Percentiles rank a stretch among this genome's conserved stretches.
phyloP scores from a whole-genome alignment of 1,139 yeast genomes.

The Blastobotrys apis region DNA sequence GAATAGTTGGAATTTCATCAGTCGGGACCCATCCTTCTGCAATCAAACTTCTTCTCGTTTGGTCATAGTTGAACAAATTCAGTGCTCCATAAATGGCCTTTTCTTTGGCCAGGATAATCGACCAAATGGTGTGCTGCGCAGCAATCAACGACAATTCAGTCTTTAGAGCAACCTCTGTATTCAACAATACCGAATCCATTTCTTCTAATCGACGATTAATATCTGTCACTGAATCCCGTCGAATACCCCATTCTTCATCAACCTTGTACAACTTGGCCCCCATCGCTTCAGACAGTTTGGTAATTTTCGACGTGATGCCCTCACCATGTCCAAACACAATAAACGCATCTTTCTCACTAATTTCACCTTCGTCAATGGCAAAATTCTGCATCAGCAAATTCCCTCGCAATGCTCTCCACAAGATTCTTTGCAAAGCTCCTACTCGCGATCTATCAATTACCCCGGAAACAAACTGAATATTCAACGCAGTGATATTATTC shows the following conservation, averaged over 20 bases:
- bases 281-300: conserved; percentile 72
- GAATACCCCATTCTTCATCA: conserved; percentile 51
- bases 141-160: conserved; percentile 77
- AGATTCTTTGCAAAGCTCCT: conserved; percentile 69
- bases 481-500: conserved; percentile 18
- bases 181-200: conserved; percentile 61
- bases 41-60: conserved; percentile 77
- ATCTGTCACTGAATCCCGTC: conserved; percentile 56
- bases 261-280: conserved; percentile 75
- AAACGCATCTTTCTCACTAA: conserved; percentile 64
- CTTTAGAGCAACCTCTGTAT: conserved; percentile 66
- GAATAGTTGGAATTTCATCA: conserved; percentile 48
- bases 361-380: conserved; percentile 55
- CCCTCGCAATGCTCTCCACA: conserved; percentile 93
- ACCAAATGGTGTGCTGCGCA: conserved; percentile 71
- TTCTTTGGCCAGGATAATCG: conserved; percentile 62
- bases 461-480: conserved; percentile 71
- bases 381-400: conserved; percentile 71
- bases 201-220: conserved; percentile 58
- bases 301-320: conserved; percentile 61
- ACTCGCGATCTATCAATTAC: conserved; percentile 72
- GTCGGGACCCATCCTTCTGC: conserved; percentile 98
- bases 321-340: conserved; percentile 88
- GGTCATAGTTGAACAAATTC: conserved; percentile 81
- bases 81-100: conserved; percentile 68